Evolutionary conservation across 306 rosid genomes (phyloP).

Genomic region (Abrus pulchellus): DNA sequence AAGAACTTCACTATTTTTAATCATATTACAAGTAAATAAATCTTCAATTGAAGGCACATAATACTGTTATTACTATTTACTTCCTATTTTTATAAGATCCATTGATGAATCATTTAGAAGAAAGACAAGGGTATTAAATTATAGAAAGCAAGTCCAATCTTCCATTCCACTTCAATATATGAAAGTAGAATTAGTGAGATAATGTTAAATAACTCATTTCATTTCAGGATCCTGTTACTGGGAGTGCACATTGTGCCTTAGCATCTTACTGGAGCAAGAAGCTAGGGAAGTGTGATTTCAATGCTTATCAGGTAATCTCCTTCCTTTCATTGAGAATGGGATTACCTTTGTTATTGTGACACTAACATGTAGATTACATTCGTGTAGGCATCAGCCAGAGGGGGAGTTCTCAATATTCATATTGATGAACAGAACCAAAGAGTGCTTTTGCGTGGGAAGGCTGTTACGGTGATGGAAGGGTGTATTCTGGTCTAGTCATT

Average conservation of each 20-base stretch:
- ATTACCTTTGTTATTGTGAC: constrained; percentile 8
- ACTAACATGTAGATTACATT: constrained; percentile 12
- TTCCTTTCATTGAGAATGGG: constrained; percentile 3
- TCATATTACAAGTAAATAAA: not conserved
- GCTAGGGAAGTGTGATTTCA: constrained; percentile 71
- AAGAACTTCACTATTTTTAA: not conserved
- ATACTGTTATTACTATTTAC: too few species aligned
- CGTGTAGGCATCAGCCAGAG: constrained; percentile 79
- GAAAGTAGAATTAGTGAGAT: constrained; percentile 5
- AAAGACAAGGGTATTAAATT: not conserved
- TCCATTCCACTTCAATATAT: not conserved
- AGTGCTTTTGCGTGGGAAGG: constrained; percentile 78
- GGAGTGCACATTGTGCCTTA: constrained; percentile 80
- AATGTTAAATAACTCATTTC: not conserved
- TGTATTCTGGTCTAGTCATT: constrained; percentile 57
- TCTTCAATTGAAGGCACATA: too few species aligned
- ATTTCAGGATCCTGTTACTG: constrained; percentile 78
- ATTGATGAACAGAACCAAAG: constrained; percentile 69
- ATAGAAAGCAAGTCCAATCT: not conserved
- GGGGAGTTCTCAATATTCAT: constrained; percentile 72
- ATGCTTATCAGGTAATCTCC: constrained; percentile 69
- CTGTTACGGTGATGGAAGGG: constrained; percentile 77
- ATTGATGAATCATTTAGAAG: too few species aligned
- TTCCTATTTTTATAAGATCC: too few species aligned
- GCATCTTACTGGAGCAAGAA: constrained; percentile 78